Conservation (phyloP, 257 asterid species). For the Solanum rostratum region DNA sequence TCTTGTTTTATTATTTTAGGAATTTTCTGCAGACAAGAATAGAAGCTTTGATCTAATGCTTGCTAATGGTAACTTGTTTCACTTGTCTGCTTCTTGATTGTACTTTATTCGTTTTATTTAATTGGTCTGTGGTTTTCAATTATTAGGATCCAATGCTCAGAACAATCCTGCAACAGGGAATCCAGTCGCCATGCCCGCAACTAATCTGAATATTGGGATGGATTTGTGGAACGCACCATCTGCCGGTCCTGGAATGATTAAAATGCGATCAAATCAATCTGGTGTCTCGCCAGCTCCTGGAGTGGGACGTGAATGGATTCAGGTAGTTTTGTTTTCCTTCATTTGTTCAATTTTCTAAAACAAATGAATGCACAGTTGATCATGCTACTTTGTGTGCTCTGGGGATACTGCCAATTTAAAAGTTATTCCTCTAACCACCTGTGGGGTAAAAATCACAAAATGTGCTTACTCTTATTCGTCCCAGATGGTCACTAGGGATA, state of each 20-base stretch:
- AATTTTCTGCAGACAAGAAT: slow-evolving; percentile 53
- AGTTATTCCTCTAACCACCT: background rate
- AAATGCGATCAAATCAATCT: slow-evolving; percentile 41
- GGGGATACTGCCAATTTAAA: background rate
- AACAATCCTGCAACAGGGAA: slow-evolving; percentile 51
- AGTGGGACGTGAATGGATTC: slow-evolving; percentile 56
- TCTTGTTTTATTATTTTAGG: slow-evolving; percentile 28
- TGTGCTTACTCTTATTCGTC: background rate
- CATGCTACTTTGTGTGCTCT: background rate
- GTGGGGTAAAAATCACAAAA: background rate
- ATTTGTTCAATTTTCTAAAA: background rate
- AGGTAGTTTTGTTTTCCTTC: slow-evolving; percentile 21
- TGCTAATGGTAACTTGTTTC: slow-evolving; percentile 58
- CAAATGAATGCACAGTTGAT: background rate
- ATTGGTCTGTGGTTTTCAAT: background rate
- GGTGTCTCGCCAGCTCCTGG: slow-evolving; percentile 29
- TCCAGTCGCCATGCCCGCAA: slow-evolving; percentile 59
- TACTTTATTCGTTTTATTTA: background rate
- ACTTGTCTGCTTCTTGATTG: background rate
- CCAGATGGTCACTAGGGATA: background rate
- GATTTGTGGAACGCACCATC: slow-evolving; percentile 79
- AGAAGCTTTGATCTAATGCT: slow-evolving; percentile 95
- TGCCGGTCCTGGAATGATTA: slow-evolving; percentile 64
- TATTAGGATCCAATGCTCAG: slow-evolving; percentile 16
- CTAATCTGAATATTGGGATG: slow-evolving; percentile 89